Evolutionary conservation across 1,284 basidiomycete genomes (phyloP), one percentile per base, ranked within the genome.

Genomic region (Lentinula novae-zelandiae): DNA sequence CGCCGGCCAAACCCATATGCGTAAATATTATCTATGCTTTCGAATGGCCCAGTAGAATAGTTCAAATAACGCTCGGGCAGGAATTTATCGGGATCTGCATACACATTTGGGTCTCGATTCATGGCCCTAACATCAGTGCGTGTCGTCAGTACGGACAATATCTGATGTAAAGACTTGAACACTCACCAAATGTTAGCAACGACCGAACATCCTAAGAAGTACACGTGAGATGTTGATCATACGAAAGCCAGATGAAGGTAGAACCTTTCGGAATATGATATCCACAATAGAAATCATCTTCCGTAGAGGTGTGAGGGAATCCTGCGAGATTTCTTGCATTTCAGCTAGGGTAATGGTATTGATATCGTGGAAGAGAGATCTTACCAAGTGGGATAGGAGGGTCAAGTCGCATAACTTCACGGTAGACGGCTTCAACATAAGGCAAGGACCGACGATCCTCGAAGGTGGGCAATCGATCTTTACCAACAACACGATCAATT

Each of bases 401-500:
- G 33, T 52, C 36, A 50, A 49, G 82, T 2, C 80, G 72, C 53
- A 80, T 53, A 0, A 76, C 69, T 65, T 82, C 80, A 58, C 76
- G 75, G 0, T 70, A 63, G 5, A 85, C 62, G 0, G 83, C 82
- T 27, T 78, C 74, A 4, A 81, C 64, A 64, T 82, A 85, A 0
- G 83, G 81, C 33, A 87, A 69, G 0, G 71, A 69, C 3, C 75
- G 70, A 20, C 80, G 72, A 65, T 87, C 86, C 15, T 69, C 64
- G 58, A 83, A 78, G 0, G 71, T 74, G 1, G 85, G 85, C 6
- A 86, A 72, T 36, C 84, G 73, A 60, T 78, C 74, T 31, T 60
- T 61, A 42, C 83, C 82, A 57, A 84, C 58, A 10, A 86, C 78
- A 1, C 71, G 64, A 64, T 85, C 84, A 17, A 86, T 72, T 66